Percentiles rank a stretch among this genome's conserved stretches.
phyloP scores from a whole-genome alignment of 768 basidiomycete species.

The Megacollybia marginata region DNA sequence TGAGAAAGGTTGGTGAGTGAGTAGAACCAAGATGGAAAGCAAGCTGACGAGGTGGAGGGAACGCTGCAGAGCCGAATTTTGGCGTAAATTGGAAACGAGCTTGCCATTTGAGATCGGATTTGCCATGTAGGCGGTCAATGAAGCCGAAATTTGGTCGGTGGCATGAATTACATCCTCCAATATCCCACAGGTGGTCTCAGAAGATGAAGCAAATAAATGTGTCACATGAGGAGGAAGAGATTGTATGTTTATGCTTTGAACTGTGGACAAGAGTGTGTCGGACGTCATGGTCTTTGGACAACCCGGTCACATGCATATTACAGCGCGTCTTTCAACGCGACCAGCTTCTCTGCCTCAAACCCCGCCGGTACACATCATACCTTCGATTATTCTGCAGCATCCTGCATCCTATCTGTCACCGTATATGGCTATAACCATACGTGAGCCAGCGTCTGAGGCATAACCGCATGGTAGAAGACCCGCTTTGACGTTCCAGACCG shows the following conservation, averaged over 20 bases:
- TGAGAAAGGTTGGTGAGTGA: slow-evolving; percentile 10
- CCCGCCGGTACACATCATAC: background rate
- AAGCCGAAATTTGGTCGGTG: slow-evolving; percentile 45
- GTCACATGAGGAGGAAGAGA: slow-evolving; percentile 25
- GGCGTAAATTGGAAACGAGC: slow-evolving; percentile 59
- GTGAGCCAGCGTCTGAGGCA: too few species aligned
- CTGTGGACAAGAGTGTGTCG: slow-evolving; percentile 32
- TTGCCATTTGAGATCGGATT: slow-evolving; percentile 55
- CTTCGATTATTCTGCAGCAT: too few species aligned
- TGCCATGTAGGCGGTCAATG: slow-evolving; percentile 42
- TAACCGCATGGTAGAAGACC: too few species aligned
- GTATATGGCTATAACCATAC: too few species aligned
- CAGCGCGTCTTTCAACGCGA: background rate
- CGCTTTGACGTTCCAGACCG: too few species aligned
- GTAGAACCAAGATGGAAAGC: slow-evolving; percentile 6
- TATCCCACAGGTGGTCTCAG: slow-evolving; percentile 32
- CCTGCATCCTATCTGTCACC: too few species aligned
- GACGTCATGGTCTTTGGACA: too few species aligned
- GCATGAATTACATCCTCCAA: slow-evolving; percentile 46
- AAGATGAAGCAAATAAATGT: slow-evolving; percentile 38
- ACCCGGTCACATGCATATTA: too few species aligned
- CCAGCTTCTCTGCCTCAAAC: background rate
- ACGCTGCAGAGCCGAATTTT: slow-evolving; percentile 48
- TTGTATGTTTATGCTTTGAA: slow-evolving; percentile 33
- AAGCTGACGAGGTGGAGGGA: slow-evolving; percentile 44